phyloP scores from a whole-genome alignment of 2,329 filamentous ascomycete genomes.

The Sporothrix schenckii region DNA sequence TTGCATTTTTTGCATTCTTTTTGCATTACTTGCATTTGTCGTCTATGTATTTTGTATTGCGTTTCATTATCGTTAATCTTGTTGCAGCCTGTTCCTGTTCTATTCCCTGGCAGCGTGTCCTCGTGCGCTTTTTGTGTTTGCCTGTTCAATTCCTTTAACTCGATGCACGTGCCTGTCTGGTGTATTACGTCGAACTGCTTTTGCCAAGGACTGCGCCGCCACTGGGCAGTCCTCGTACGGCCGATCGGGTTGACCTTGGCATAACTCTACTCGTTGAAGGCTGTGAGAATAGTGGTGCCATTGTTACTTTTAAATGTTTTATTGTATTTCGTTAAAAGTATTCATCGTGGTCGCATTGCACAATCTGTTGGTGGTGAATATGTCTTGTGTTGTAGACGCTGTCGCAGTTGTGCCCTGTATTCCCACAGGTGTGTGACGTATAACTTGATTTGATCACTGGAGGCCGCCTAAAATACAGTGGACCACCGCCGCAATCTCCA shows the following conservation, averaged over 20 bases:
- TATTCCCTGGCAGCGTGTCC: not conserved
- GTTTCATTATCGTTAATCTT: not conserved
- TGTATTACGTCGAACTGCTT: too few species aligned
- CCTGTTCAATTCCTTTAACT: not conserved
- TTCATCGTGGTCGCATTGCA: not conserved
- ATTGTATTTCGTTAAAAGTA: too few species aligned
- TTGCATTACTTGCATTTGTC: not conserved
- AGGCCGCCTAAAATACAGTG: too few species aligned
- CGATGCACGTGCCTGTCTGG: slow-evolving; percentile 1
- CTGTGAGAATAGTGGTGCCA: not conserved
- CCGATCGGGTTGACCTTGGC: not conserved
- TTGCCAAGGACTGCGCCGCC: slow-evolving; percentile 12
- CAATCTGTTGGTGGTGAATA: not conserved
- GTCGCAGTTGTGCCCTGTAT: too few species aligned
- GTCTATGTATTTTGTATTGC: not conserved
- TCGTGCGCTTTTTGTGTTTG: not conserved
- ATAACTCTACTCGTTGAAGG: not conserved
- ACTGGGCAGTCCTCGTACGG: not conserved
- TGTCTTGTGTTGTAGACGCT: too few species aligned
- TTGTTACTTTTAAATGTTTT: not conserved
- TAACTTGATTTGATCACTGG: too few species aligned
- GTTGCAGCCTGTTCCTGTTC: not conserved
- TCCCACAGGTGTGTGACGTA: too few species aligned
- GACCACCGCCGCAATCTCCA: not conserved
- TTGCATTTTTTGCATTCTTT: not conserved